Evolutionary conservation across 2,329 filamentous ascomycete genomes (phyloP).

Genomic region (Ophiostoma sp.): DNA sequence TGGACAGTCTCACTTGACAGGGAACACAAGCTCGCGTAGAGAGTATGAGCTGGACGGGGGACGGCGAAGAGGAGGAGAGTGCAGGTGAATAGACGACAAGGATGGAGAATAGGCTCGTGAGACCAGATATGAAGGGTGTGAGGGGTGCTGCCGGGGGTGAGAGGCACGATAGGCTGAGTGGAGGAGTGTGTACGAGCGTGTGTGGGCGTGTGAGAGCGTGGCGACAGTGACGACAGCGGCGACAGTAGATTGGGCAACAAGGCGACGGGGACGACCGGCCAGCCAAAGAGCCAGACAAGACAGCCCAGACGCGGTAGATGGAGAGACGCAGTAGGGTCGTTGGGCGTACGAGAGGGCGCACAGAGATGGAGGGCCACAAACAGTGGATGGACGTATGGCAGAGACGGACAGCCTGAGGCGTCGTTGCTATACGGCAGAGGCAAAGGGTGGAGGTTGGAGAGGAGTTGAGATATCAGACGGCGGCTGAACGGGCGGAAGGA

Average conservation of each 20-base stretch:
- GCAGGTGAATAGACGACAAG: background rate
- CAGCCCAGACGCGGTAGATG: background rate
- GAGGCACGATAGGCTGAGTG: background rate
- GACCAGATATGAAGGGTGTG: background rate
- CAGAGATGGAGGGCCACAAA: constrained; percentile 15
- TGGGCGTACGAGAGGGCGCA: background rate
- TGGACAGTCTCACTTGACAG: constrained; percentile 23
- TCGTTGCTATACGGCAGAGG: background rate
- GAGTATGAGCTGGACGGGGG: constrained; percentile 11
- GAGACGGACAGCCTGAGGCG: background rate
- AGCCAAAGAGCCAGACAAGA: background rate
- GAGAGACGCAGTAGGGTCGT: background rate
- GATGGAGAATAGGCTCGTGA: background rate
- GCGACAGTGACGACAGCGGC: background rate
- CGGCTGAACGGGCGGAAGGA: background rate
- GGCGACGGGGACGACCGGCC: background rate
- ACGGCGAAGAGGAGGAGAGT: background rate
- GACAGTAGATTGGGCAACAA: background rate
- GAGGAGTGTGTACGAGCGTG: no score
- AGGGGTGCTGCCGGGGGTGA: background rate
- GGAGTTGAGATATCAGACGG: background rate
- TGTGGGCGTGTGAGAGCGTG: no score
- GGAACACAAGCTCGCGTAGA: constrained; percentile 27
- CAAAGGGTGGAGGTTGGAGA: background rate
- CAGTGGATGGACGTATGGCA: background rate